Evolutionary conservation across 495 filamentous ascomycete species (phyloP), one percentile per base, ranked within the genome.

Genomic region (Penicillium waksmanii): DNA sequence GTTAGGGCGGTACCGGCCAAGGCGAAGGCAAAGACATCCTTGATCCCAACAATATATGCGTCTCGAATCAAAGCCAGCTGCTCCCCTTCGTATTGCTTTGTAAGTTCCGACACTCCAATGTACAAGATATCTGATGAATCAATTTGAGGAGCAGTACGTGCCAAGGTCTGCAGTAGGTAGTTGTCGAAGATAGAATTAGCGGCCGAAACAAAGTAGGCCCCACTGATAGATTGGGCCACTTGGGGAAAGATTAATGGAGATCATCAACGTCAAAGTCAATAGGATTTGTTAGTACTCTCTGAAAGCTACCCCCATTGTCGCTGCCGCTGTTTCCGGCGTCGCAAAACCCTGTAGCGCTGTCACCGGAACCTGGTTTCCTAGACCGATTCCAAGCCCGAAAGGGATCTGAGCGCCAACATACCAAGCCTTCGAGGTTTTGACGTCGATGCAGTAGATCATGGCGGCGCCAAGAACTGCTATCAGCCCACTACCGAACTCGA

Each of bases 1-100:
- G 68, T 31, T 7, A 66, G 31, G 1, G 57, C 69, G 2, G 65
- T 55, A 51, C 61, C 34, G 12, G 68, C 60, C 51, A 72, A 12
- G 11, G 57, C 38, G 17, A 68, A 57, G 7, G 63, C 57, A 51
- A 71, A 73, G 6, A 80, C 70, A n/a, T 73, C 71, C 62, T 80
- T 81, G 56, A 89, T 63, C 3, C 83, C 84, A 3, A 57, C 67
- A 81, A 86, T 85, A 70, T 88, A 89, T 12, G 80, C 82, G 1
- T 60, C 27, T 12, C 86, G 46, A 17, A 89, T 73, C 7, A 76
- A 80, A 0, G 73, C 47, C 75, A 57, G 46, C n/a, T 57, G 48
- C 3, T 77, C 71, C 7, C 68, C 47, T 0, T 68, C 43, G 57
- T 84, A 82, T 0, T 76, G 73, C 15, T 66, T 56, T 5, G 73